These are phyloP conservation scores for Cytospora piceicola DNA, from an alignment of 2,329 filamentous ascomycete species.

Conservation along the genomic window DNA sequence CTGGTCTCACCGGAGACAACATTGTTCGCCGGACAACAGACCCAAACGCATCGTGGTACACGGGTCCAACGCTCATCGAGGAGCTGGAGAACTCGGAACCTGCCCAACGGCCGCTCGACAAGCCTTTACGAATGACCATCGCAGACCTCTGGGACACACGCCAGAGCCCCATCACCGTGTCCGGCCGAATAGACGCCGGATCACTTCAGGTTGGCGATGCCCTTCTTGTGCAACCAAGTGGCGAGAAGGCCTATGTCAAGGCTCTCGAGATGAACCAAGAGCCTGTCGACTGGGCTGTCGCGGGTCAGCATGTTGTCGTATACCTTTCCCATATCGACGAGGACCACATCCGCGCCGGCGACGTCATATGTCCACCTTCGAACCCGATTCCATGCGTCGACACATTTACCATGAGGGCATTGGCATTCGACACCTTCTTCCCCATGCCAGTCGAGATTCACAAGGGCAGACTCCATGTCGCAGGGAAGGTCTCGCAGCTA, in stretches of 20 bases:
- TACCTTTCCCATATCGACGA: slow-evolving; percentile 85
- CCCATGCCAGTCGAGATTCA: slow-evolving; percentile 91
- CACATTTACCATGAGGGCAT: slow-evolving; percentile 78
- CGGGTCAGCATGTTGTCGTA: slow-evolving; percentile 86
- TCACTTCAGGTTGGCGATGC: slow-evolving; percentile 83
- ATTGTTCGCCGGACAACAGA: slow-evolving; percentile 65
- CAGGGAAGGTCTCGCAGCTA: slow-evolving; percentile 74
- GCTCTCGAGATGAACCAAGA: slow-evolving; percentile 77
- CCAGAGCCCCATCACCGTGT: slow-evolving; percentile 81
- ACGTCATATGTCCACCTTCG: slow-evolving; percentile 77
- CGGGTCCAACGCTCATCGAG: slow-evolving; percentile 75
- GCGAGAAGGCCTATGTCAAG: slow-evolving; percentile 80
- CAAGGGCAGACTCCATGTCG: slow-evolving; percentile 77
- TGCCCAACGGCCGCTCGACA: slow-evolving; percentile 65
- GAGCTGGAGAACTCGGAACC: slow-evolving; percentile 85
- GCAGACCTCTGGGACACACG: slow-evolving; percentile 83
- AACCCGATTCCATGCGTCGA: slow-evolving; percentile 72
- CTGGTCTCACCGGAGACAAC: slow-evolving; percentile 87
- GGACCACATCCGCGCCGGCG: slow-evolving; percentile 78
- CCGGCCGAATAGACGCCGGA: slow-evolving; percentile 84
- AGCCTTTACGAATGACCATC: slow-evolving; percentile 84
- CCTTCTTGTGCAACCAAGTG: slow-evolving; percentile 78
- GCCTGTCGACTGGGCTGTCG: slow-evolving; percentile 83
- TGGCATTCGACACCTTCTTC: slow-evolving; percentile 87
- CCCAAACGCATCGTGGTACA: slow-evolving; percentile 74